These are phyloP conservation scores for Rhododendron mucronatum DNA, from an alignment of 148 eudicot genomes.

Conservation along the genomic window DNA sequence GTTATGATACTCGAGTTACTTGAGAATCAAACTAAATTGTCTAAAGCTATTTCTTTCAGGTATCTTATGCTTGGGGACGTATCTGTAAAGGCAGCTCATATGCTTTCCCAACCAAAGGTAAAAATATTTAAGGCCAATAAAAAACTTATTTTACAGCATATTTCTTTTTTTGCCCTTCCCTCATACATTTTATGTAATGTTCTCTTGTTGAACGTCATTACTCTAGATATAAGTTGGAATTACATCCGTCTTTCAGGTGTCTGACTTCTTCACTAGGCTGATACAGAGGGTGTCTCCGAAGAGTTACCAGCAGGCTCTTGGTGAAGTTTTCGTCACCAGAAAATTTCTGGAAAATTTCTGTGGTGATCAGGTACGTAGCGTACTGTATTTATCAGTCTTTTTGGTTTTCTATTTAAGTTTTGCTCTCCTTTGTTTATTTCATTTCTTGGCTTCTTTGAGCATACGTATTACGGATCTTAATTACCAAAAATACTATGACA, in stretches of 20 bases:
- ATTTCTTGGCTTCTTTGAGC: not conserved
- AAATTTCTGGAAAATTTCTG: slow-evolving; percentile 91
- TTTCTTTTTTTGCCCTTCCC: not conserved
- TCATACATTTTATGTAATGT: not conserved
- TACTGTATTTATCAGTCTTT: not conserved
- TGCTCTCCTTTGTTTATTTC: not conserved
- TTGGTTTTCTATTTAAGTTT: not conserved
- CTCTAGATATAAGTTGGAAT: not conserved
- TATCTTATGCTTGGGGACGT: slow-evolving; percentile 89
- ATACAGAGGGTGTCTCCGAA: slow-evolving; percentile 96
- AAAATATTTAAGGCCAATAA: not conserved
- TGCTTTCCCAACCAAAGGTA: slow-evolving; percentile 86
- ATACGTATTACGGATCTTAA: not conserved
- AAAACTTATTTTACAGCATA: not conserved
- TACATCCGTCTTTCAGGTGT: slow-evolving; percentile 39
- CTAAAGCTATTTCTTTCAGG: slow-evolving; percentile 36
- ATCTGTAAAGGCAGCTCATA: slow-evolving; percentile 77
- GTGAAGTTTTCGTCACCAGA: slow-evolving; percentile 80
- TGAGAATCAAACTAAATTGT: not conserved
- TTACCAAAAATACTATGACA: not conserved
- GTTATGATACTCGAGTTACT: not conserved
- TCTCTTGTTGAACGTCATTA: not conserved
- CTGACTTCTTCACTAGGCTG: slow-evolving; percentile 74
- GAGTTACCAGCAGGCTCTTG: slow-evolving; percentile 86
- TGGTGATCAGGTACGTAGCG: slow-evolving; percentile 79